Conservation (phyloP, 148 eudicot genomes). For the Linanthus parryae region DNA sequence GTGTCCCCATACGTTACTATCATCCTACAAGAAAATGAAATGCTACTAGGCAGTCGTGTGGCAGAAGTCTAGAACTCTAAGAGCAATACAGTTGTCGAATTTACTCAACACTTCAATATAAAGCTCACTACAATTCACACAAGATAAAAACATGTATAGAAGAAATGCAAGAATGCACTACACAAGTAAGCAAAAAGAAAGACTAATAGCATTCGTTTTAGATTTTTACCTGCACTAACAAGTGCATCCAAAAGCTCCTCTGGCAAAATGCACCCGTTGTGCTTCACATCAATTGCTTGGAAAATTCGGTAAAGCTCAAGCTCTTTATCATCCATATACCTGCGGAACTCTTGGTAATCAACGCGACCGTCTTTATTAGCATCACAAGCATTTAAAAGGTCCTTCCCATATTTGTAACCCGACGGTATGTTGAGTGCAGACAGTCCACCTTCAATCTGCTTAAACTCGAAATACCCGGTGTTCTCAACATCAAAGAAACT, state of each 20-base stretch:
- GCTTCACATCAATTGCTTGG: conserved; percentile 86
- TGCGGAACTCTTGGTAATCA: conserved; percentile 68
- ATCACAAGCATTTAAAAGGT: conserved; percentile 69
- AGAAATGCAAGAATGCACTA: neutral
- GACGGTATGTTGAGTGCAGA: conserved; percentile 69
- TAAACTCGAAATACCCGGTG: conserved; percentile 56
- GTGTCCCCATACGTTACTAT: no score
- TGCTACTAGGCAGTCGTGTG: no score
- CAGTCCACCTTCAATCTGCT: conserved; percentile 58
- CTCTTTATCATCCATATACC: conserved; percentile 93
- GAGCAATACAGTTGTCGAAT: no score
- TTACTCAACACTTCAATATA: no score
- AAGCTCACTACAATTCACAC: no score
- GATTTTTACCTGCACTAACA: conserved; percentile 63
- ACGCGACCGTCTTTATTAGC: conserved; percentile 74
- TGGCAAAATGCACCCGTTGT: conserved; percentile 80
- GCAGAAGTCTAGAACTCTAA: no score
- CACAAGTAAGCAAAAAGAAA: no score
- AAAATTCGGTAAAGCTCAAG: conserved; percentile 81
- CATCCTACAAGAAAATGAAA: no score
- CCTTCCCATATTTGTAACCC: conserved; percentile 85
- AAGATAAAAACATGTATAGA: neutral
- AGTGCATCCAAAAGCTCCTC: conserved; percentile 97
- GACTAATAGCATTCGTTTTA: no score
- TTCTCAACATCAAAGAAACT: conserved; percentile 52